Evolutionary conservation across 2,329 filamentous ascomycete genomes (phyloP), one percentile per base, ranked within the genome.

Genomic region (Colletotrichum brevisporum): DNA sequence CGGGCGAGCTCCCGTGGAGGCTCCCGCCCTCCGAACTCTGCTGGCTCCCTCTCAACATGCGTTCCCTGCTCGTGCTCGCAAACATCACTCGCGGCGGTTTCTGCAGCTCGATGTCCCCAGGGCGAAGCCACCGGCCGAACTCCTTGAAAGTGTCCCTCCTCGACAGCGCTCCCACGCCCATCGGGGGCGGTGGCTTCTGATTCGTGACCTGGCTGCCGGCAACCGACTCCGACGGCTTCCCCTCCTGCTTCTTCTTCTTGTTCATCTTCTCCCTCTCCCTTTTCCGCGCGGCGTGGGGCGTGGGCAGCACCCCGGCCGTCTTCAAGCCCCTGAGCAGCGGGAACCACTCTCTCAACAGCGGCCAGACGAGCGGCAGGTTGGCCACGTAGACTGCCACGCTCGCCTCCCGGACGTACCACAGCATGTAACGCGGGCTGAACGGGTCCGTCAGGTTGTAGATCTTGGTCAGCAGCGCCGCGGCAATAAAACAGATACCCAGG

Each of bases 361-460:
- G 82, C 85, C 86, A 89, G 62, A 87, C 82, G 55, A 84, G 79
- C 0, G 86, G 86, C 3, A 88, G 76, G 72, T 88, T 89, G 70
- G 84, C 81, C 10, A 88, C 85, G 68, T 84, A 83, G 5, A 88
- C 79, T 8, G 85, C 86, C 2, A 86, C 84, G 27, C 79, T 83
- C 10, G 85, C 83, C 79, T 89, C 86, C 63, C 86, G 81, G 21
- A 83, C 80, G 74, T 88, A 88, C 86, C 86, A 89, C 18, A 84
- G 75, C 79, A 83, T 79, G 73, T 83, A 84, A n/a, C 73, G 52
- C 5, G 71, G 72, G 58, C 71, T 75, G 15, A 58, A 68, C 3
- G 53, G 63, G 52, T 70, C 63, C 13, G 16, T 5, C 16, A 82
- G 78, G 69, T 85, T 85, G 75, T 82, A 85, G 54, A 83, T 75